Evolutionary conservation across 192 early-diverging fungal species (phyloP).

Genomic region (Dispira simplex): DNA sequence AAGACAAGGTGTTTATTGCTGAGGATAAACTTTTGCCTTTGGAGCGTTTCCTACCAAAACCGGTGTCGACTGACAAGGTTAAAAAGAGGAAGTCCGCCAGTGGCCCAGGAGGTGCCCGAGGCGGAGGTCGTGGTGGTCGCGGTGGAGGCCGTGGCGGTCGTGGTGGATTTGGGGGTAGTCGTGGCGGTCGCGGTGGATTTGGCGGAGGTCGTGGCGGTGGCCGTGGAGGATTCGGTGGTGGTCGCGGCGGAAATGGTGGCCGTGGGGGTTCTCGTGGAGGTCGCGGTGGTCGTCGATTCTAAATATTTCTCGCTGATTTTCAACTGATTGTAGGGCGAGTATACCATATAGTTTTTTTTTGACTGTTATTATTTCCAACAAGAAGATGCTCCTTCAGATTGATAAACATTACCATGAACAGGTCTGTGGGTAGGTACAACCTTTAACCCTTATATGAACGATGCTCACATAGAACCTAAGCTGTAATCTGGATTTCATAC

Average conservation of each 20-base stretch:
- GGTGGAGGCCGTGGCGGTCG: conserved; percentile 22
- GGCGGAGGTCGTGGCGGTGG: conserved; percentile 31
- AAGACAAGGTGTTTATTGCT: conserved; percentile 88
- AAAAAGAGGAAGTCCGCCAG: conserved; percentile 35
- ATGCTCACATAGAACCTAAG: no score
- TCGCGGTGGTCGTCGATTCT: conserved; percentile 9
- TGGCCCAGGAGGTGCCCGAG: conserved; percentile 38
- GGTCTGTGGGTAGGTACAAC: no score
- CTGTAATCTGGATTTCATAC: no score
- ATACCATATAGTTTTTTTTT: no score
- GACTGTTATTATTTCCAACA: no score
- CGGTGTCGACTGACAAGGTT: conserved; percentile 35
- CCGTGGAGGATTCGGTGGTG: conserved; percentile 25
- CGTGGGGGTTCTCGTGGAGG: conserved; percentile 15
- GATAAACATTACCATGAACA: no score
- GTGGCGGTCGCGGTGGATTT: conserved; percentile 30
- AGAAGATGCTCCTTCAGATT: no score
- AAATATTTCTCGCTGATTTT: no score
- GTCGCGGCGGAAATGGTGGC: conserved; percentile 20
- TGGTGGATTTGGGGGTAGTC: conserved; percentile 33
- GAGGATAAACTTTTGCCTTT: conserved; percentile 88
- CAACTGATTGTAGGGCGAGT: no score
- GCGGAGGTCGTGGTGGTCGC: conserved; percentile 22
- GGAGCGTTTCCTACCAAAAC: conserved; percentile 95
- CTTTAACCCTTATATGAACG: no score